Percentiles rank a stretch among this genome's conserved stretches.
Conservation (phyloP, 345 rosid genomes). For the Eucalyptus camaldulensis region DNA sequence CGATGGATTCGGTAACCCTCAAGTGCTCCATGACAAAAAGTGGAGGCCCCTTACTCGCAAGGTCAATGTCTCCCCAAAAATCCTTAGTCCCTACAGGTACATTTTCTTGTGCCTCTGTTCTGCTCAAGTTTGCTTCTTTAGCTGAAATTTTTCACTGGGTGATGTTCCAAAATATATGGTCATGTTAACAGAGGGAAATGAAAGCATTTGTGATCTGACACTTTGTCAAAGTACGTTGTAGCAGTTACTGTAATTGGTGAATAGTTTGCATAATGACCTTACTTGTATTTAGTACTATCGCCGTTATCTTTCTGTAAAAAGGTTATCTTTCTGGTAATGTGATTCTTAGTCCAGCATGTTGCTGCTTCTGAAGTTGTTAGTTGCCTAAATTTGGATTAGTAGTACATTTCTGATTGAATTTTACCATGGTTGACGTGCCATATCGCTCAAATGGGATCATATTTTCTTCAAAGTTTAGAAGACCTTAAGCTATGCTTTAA, state of each 20-base stretch:
- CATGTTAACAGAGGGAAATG: not conserved
- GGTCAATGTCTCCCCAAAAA: not conserved
- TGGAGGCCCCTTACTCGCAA: slow-evolving; percentile 21
- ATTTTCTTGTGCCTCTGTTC: not conserved
- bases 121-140: not conserved
- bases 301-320: not conserved
- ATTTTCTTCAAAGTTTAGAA: not conserved
- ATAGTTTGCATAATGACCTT: not conserved
- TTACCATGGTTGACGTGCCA: not conserved
- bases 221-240: not conserved
- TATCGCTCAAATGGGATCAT: not conserved
- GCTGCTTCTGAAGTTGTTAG: not conserved
- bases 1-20: not conserved
- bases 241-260: not conserved
- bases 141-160: not conserved
- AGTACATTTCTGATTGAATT: not conserved
- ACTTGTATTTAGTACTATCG: not conserved
- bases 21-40: slow-evolving; percentile 1
- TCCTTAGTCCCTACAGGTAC: slow-evolving; percentile 11
- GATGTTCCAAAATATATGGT: not conserved
- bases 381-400: not conserved
- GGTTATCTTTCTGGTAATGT: not conserved
- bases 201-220: not conserved
- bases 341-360: not conserved
- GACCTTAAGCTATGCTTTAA: not conserved